Evolutionary conservation across 257 asterid species (phyloP), one percentile per base, ranked within the genome.

Genomic region (Lantana camara): DNA sequence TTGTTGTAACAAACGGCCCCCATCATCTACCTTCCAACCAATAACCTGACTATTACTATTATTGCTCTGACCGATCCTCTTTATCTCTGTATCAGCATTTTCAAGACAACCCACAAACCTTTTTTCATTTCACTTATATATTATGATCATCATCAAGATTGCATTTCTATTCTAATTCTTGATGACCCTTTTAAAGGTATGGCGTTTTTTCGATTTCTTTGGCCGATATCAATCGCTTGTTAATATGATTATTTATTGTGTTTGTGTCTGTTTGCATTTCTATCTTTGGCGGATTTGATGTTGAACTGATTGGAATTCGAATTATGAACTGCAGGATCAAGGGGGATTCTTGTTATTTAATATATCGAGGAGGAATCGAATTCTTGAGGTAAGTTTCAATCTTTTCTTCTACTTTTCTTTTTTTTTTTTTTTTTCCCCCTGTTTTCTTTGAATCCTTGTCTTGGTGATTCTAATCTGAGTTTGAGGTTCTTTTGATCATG

Each of bases 21-120:
- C 68, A 66, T 70, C 82, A 66, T 77, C 85, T 63, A 74, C 80
- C 85, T 54, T 68, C 81, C 79, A 63, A 77, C 81, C 81, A 75
- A 75, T 27, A 69, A 68, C 54, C 82, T 66, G 60, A 48, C 70
- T 38, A 24, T 76, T 66, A 38, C 70, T 64, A 37, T 74, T 71
- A 64, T 73, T 63, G 59, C 71, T 54, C 67, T 70, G 55, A 70
- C 75, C 71, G 46, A 73, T 69, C 71, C 75, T 63, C 73, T 48
- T 15, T 48, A 69, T 71, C 74, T 56, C 35, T 53, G 32, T 46
- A 32, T 27, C 64, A 9, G 38, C 69, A 63, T 70, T 74, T 66
- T 53, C 20, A 57, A 35, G 9, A 61, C 8, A 44, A 46, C 27
- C 32, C 48, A 44, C 17, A 52, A 56, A 20, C 63, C 15, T 63